A percentile compares a stretch with the other conserved stretches of the same genome.
Evolutionary conservation across 345 rosid genomes (phyloP).

Genomic region (Hirschfeldia incana): DNA sequence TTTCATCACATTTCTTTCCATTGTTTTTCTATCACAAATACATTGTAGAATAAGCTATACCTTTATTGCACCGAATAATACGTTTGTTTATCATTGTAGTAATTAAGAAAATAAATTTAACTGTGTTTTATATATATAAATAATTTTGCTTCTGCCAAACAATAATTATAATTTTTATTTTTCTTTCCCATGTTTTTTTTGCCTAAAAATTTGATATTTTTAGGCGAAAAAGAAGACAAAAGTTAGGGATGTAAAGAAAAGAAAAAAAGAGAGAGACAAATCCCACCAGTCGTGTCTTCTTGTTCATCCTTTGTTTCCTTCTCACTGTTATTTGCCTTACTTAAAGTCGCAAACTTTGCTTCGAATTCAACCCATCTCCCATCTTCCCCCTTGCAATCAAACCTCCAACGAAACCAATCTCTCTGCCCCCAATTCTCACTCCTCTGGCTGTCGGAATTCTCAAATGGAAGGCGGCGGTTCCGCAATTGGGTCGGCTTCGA

Average conservation of each 20-base stretch:
- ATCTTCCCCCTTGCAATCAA: neutral
- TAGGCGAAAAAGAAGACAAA: constrained; percentile 9
- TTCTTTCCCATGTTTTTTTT: neutral
- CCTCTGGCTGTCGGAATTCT: neutral
- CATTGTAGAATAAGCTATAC: neutral
- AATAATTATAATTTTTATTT: neutral
- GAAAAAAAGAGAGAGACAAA: constrained; percentile 28
- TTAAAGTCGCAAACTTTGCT: constrained; percentile 46
- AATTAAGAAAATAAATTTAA: neutral
- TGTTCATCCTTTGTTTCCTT: constrained; percentile 40
- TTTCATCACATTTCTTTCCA: neutral
- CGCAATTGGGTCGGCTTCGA: constrained; percentile 47
- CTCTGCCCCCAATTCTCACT: constrained; percentile 5
- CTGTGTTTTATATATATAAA: neutral
- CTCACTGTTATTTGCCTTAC: constrained; percentile 41
- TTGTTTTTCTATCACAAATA: neutral
- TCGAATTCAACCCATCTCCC: constrained; percentile 39
- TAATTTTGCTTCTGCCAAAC: neutral
- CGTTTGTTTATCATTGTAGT: neutral
- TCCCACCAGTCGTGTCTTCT: constrained; percentile 44
- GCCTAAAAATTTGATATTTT: constrained; percentile 26
- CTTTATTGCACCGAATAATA: neutral
- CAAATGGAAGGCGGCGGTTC: constrained; percentile 44
- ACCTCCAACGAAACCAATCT: constrained; percentile 12
- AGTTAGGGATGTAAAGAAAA: constrained; percentile 3